Evolutionary conservation across 2,329 filamentous ascomycete species (phyloP), one percentile per base, ranked within the genome.

Genomic region (Sclerotinia minor): DNA sequence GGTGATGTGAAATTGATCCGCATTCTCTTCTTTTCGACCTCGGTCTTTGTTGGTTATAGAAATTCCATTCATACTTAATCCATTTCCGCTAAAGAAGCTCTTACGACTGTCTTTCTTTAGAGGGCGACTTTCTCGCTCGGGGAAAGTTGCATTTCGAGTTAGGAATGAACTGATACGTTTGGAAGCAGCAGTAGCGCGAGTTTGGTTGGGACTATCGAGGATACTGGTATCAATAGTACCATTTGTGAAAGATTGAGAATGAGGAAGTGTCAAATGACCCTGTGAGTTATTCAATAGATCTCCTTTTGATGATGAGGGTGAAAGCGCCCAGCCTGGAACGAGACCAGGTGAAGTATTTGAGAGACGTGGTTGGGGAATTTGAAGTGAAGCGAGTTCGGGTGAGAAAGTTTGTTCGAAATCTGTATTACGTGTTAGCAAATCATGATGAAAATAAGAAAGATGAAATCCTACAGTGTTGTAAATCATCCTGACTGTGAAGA

Each of bases 371-470:
- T 81, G 82, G 2, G 81, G 80, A 15, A 85, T 85, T 2, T 84
- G 83, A 72, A 92, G 86, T 47, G 87, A 81, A 19, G 84, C 82
- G 47, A 92, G 85, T 76, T 92, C 89, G 0, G 86, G 83, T 0
- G 87, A 87, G 75, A 90, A 90, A 0, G 84, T 87, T 21, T 76
- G 78, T 75, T 89, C 83, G 70, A 89, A 90, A 75, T 83, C 87
- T 89, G 66, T 54, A 32, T 47, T 49, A 68, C 45, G 24, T 17
- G 65, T 75, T 72, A 72, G 72, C 60, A 67, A 68, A 13, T 3
- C n/a, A 24, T 35, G 13, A 35, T 47, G 5, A 44, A 35, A 9
- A 55, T 38, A 58, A 55, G 38, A 2, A 59, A 15, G 29, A 60
- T 57, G 47, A 54, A 21, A 41, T 65, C 88, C 81, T 83, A 92